A percentile compares a stretch with the other conserved stretches of the same genome.
Evolutionary conservation across 805 yeast species (phyloP).

Genomic region (Candida silvicultrix): DNA sequence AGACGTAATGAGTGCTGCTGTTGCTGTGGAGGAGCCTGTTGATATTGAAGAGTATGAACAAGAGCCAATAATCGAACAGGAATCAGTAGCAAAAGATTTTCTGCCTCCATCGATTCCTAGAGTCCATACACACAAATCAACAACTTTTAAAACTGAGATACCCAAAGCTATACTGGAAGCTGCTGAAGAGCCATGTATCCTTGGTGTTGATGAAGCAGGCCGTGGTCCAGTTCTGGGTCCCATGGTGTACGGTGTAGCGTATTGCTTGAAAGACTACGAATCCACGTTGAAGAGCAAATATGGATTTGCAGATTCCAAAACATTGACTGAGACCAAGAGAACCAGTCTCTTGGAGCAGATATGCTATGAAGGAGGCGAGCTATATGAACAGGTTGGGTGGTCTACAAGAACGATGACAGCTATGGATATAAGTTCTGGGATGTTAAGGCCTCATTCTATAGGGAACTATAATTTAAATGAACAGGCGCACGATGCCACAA

Average conservation of each 20-base stretch:
- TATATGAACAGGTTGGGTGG: slow-evolving; percentile 71
- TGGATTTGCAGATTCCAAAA: slow-evolving; percentile 93
- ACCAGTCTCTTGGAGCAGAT: slow-evolving; percentile 53
- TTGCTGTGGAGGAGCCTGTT: not conserved
- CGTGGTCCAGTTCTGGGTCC: slow-evolving; percentile 98
- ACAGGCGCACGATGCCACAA: slow-evolving; percentile 95
- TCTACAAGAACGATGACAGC: slow-evolving; percentile 83
- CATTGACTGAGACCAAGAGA: slow-evolving; percentile 68
- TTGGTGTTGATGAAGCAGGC: slow-evolving; percentile 99
- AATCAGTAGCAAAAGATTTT: slow-evolving; percentile 8
- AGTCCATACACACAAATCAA: slow-evolving; percentile 30
- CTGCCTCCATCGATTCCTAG: slow-evolving; percentile 30
- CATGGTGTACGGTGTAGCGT: slow-evolving; percentile 92
- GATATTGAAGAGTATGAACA: slow-evolving; percentile 1
- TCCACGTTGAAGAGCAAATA: slow-evolving; percentile 42
- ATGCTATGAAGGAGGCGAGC: slow-evolving; percentile 37
- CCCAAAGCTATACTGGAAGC: slow-evolving; percentile 33
- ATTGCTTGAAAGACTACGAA: slow-evolving; percentile 52
- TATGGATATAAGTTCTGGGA: slow-evolving; percentile 78
- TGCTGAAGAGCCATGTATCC: slow-evolving; percentile 34
- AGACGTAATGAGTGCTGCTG: slow-evolving; percentile 1
- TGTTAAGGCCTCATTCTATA: slow-evolving; percentile 60
- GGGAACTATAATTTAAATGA: slow-evolving; percentile 68
- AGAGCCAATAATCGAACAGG: not conserved
- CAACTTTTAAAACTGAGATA: slow-evolving; percentile 43